Base-by-base conservation (phyloP, 2,329 filamentous ascomycete species). In the Hypoxylon sp. region DNA sequence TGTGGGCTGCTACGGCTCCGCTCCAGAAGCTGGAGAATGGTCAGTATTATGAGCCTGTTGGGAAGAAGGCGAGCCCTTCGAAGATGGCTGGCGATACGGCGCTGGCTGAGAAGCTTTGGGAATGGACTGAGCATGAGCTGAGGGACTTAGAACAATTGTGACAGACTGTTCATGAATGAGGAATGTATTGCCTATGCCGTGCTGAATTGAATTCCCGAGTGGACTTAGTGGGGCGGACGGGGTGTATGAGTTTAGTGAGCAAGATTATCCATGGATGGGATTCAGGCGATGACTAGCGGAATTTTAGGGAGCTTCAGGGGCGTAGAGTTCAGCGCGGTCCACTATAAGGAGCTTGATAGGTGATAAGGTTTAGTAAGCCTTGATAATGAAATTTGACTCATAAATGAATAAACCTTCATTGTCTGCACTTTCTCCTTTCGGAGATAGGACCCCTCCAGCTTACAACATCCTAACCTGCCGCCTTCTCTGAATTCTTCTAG, bases 1-100 rank as follows among this genome's bases (percentile, higher is more conserved):
- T 81, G 5, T 82, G 79, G 78, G 78, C 78, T 5, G 76, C 77
- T 14, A 79, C 77, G 2, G 71, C 73, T 68, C 72, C 32, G 64
- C 48, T 48, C 5, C 1, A 46, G n/a, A 39, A 14, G 7, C 1
- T 76, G 37, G 70, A 67, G 68, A 73, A 57, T 32, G 77, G 78
- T 2, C 72, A 74, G 41, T 80, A 78, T 53, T 80, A 80, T 65
- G 74, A 75, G 37, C 78, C 78, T 1, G 70, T 79, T n/a, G 77
- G 74, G 0, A 63, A 71, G 30, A 47, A 62, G 23, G 70, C 73
- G 19, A 66, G 61, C 30, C 9, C 56, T 11, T 55, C 67, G 12
- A 68, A 27, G 19, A 11, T 41, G 37, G 37, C 37, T 11, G 37
- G 7, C 16, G 66, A 78, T 61, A 56, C 66, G 30, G 67, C 67